Conservation (phyloP, 2,329 filamentous ascomycete species). For the Cadophora luteo-olivacea region DNA sequence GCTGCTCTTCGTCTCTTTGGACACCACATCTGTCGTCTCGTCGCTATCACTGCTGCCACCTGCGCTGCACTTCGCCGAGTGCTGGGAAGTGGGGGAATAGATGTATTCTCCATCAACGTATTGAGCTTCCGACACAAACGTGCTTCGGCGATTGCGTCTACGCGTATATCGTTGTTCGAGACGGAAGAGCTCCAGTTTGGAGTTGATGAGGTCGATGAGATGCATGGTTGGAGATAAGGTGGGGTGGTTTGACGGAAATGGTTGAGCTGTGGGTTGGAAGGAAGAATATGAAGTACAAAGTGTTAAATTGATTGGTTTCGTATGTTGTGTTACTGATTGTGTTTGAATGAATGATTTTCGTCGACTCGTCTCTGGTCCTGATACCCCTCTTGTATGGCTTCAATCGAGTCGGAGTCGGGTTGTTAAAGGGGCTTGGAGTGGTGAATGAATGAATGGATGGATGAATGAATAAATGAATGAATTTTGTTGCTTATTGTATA, state of each 20-base stretch:
- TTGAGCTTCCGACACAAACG: constrained; percentile 85
- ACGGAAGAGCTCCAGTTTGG: constrained; percentile 87
- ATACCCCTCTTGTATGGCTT: constrained; percentile 1
- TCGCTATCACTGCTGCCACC: constrained; percentile 38
- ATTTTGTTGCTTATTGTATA: constrained; percentile 1
- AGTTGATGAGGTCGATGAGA: constrained; percentile 65
- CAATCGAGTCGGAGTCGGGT: not conserved
- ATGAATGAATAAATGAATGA: not conserved
- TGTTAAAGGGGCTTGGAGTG: not conserved
- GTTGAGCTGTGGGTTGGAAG: not conserved
- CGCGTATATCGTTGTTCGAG: constrained; percentile 95
- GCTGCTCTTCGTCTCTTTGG: constrained; percentile 29
- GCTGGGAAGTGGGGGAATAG: constrained; percentile 62
- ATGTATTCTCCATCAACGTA: constrained; percentile 98
- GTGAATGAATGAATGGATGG: not conserved
- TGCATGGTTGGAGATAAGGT: constrained; percentile 42
- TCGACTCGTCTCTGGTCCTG: not conserved
- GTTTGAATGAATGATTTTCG: not conserved
- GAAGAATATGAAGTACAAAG: not conserved
- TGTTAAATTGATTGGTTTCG: not conserved
- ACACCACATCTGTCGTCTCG: constrained; percentile 22
- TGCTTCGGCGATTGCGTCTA: constrained; percentile 83
- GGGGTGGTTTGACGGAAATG: not conserved
- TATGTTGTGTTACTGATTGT: not conserved
- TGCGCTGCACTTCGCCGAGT: constrained; percentile 47